Base-by-base conservation (phyloP, 768 basidiomycete species). In the Lentinula sp. region DNA sequence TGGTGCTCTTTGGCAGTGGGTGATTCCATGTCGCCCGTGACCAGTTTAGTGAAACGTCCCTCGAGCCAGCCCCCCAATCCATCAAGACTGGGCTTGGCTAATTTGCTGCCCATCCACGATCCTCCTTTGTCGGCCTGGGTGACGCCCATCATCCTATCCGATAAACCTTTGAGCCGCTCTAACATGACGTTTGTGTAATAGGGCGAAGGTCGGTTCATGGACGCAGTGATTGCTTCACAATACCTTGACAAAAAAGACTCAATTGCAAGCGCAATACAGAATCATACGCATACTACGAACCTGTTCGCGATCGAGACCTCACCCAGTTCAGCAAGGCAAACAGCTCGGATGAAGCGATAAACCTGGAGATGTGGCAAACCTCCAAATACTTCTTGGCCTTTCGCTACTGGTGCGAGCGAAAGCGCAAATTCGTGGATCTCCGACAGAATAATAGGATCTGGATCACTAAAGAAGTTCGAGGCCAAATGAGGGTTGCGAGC, bases 351-450 rank as follows among this genome's bases (percentile, higher is more conserved):
- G 45, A 98, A 79, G 59, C 90, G 86, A 76, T 93, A 97, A 2
- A 92, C 85, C 72, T 98, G 91, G 31, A 98, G 76, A 68, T 94
- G 89, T 8, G 91, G 84, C 18, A 98, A 73, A 1, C 95, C 96
- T 54, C 76, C 73, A 70, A 93, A 95, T 3, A 84, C 66, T 55
- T 98, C 96, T 68, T 95, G 93, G 11, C 95, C 92, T 74, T 97
- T 97, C 1, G 78, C 67, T 1, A 81, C 72, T 4, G 88, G 75
- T n/a, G 82, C 78, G 42, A 96, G 74, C 5, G 92, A 92, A 49
- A 94, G 69, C 0, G 93, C 95, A 70, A 93, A 98, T 75, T 99
- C 97, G 13, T 87, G 76, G 52, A 97, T 87, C 74, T 99, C 97
- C 2, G 94, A 87, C 65, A 97, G 83, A 61, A 95, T 84, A 54